Percentiles rank a stretch among this genome's conserved stretches.
Conservation (phyloP, 805 yeast genomes). For the Scheffersomyces lignosus region DNA sequence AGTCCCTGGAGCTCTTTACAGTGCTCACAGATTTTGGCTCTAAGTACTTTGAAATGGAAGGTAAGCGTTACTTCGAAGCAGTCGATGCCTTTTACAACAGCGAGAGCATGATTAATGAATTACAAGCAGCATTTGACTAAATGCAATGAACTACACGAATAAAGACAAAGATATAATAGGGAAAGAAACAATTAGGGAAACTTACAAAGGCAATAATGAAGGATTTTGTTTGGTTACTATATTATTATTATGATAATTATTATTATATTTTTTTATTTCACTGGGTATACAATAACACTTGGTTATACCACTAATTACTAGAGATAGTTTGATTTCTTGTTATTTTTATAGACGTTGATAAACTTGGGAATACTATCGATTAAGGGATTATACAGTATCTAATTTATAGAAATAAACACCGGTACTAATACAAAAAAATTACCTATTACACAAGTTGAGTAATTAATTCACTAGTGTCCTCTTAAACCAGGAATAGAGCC, state of each 20-base stretch:
- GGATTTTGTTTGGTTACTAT: too few relatives aligned
- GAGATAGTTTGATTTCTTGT: too few relatives aligned
- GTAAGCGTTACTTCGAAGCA: conserved; percentile 24
- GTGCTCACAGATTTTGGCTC: conserved; percentile 11
- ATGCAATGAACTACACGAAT: background rate
- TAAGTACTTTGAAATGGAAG: conserved; percentile 21
- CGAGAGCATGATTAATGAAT: background rate
- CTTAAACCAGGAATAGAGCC: conserved; percentile 15
- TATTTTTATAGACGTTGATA: too few relatives aligned
- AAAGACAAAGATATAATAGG: background rate
- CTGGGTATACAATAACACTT: too few relatives aligned
- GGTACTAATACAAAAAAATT: too few relatives aligned
- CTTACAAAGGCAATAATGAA: background rate
- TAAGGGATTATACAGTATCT: too few relatives aligned
- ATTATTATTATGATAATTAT: too few relatives aligned
- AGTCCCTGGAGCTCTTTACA: conserved; percentile 3
- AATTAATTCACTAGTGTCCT: conserved; percentile 15
- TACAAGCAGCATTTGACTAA: conserved; percentile 1
- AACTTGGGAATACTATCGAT: too few relatives aligned
- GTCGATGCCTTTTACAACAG: conserved; percentile 24
- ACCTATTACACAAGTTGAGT: too few relatives aligned
- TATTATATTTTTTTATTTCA: too few relatives aligned
- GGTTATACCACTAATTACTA: too few relatives aligned
- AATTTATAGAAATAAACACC: too few relatives aligned
- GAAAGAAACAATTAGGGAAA: background rate